These are phyloP conservation scores for Fraxinus floribunda DNA, from an alignment of 305 asterid genomes.

Conservation along the genomic window DNA sequence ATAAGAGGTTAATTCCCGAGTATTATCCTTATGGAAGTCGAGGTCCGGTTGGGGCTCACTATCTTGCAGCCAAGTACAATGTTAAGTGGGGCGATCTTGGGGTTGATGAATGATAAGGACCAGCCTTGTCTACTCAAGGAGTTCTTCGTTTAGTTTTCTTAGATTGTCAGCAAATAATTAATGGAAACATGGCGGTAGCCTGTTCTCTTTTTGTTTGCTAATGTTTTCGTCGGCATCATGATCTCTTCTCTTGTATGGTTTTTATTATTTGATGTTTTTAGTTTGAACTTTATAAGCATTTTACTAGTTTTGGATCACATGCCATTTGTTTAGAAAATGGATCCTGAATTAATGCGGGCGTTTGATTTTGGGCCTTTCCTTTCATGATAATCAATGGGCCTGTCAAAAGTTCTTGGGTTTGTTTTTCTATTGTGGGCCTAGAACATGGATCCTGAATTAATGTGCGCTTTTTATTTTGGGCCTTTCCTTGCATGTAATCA, in stretches of 20 bases:
- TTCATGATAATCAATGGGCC: not conserved
- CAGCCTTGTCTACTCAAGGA: not conserved
- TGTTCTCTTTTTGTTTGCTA: not conserved
- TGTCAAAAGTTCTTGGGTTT: not conserved
- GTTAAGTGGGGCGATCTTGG: constrained; percentile 95
- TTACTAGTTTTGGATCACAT: not conserved
- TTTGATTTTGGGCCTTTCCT: not conserved
- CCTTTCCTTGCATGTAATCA: not conserved
- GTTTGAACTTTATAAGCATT: not conserved
- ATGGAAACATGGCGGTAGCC: not conserved
- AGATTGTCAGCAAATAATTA: not conserved
- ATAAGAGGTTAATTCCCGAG: constrained; percentile 69
- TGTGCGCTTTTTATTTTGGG: not conserved
- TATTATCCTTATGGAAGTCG: constrained; percentile 92
- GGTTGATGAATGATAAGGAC: constrained; percentile 26
- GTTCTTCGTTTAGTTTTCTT: not conserved
- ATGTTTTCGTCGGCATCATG: not conserved
- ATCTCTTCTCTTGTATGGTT: not conserved
- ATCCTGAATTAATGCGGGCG: not conserved
- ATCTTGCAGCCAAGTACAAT: constrained; percentile 78
- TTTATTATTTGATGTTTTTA: not conserved
- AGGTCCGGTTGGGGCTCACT: constrained; percentile 93
- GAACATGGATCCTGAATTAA: too few relatives aligned
- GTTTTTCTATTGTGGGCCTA: too few relatives aligned
- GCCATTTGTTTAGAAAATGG: not conserved